These are phyloP conservation scores for Penicillium sp. DNA, from an alignment of 2,329 filamentous ascomycete genomes.

Conservation along the genomic window DNA sequence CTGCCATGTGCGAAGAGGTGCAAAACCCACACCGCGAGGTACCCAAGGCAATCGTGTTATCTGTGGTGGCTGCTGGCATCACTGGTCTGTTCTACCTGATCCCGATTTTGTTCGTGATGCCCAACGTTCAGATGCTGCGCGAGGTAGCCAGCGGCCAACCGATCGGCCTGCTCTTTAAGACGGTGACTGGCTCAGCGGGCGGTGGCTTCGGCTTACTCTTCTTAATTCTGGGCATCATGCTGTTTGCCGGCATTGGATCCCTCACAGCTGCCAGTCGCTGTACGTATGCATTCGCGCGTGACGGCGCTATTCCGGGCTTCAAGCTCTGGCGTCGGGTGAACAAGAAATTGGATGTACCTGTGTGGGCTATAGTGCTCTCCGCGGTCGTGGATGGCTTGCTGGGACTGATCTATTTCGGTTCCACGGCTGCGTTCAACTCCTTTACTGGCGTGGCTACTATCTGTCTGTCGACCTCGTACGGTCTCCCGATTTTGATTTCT, in stretches of 20 bases:
- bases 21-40: constrained; percentile 67
- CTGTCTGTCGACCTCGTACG: constrained; percentile 72
- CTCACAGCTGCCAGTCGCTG: constrained; percentile 71
- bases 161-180: constrained; percentile 73
- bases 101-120: constrained; percentile 72
- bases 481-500: constrained; percentile 70
- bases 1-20: constrained; percentile 70
- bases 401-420: constrained; percentile 76
- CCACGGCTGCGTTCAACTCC: constrained; percentile 71
- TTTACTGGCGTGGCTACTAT: constrained; percentile 80
- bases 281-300: constrained; percentile 72
- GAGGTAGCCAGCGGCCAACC: constrained; percentile 69
- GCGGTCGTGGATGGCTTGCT: constrained; percentile 67
- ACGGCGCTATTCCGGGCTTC: constrained; percentile 70
- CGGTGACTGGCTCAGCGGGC: constrained; percentile 66
- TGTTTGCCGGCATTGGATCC: constrained; percentile 73
- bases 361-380: constrained; percentile 67
- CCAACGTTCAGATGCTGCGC: constrained; percentile 63
- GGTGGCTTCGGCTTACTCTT: constrained; percentile 75
- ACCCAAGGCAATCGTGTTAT: constrained; percentile 68
- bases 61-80: constrained; percentile 63
- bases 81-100: constrained; percentile 68
- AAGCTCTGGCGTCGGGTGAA: constrained; percentile 65
- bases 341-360: constrained; percentile 63
- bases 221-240: constrained; percentile 70